Evolutionary conservation across 495 filamentous ascomycete genomes (phyloP).

Genomic region (Alectoria sarmentosa): DNA sequence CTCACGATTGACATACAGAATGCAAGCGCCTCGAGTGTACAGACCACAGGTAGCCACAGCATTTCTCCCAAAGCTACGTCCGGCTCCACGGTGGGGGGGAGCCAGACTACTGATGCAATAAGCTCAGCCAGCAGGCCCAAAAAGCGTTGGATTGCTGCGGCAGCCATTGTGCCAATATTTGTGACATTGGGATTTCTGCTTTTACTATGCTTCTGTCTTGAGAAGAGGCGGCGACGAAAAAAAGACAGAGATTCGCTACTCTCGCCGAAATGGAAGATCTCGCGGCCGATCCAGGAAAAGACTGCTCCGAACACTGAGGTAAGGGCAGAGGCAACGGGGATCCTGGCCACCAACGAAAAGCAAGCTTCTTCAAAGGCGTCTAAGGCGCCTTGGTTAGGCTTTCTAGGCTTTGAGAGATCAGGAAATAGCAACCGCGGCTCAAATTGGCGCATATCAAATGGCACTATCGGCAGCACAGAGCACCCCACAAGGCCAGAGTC

Average conservation of each 20-base stretch:
- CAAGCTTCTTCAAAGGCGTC: slow-evolving; percentile 14
- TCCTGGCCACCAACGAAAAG: not conserved
- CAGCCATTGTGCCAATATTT: slow-evolving; percentile 38
- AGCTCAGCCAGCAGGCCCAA: slow-evolving; percentile 10
- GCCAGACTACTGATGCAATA: not conserved
- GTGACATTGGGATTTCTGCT: slow-evolving; percentile 33
- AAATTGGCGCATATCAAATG: slow-evolving; percentile 11
- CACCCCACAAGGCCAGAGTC: slow-evolving; percentile 14
- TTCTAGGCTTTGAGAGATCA: slow-evolving; percentile 7
- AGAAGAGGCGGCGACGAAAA: slow-evolving; percentile 28
- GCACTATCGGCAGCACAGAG: not conserved
- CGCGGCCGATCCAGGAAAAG: slow-evolving; percentile 2
- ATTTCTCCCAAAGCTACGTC: slow-evolving; percentile 5
- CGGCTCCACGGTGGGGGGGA: not conserved
- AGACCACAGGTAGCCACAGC: not conserved
- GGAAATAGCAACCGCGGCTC: slow-evolving; percentile 11
- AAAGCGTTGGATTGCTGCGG: slow-evolving; percentile 42
- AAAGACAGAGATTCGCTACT: not conserved
- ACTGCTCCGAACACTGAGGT: not conserved
- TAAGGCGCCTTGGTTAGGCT: slow-evolving; percentile 13
- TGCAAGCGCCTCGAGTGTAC: slow-evolving; percentile 9
- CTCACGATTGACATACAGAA: slow-evolving; percentile 45
- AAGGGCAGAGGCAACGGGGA: not conserved
- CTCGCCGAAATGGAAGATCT: slow-evolving; percentile 6
- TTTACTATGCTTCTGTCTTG: slow-evolving; percentile 39